Evolutionary conservation across 257 asterid genomes (phyloP).

Genomic region (Haberlea rhodopensis): DNA sequence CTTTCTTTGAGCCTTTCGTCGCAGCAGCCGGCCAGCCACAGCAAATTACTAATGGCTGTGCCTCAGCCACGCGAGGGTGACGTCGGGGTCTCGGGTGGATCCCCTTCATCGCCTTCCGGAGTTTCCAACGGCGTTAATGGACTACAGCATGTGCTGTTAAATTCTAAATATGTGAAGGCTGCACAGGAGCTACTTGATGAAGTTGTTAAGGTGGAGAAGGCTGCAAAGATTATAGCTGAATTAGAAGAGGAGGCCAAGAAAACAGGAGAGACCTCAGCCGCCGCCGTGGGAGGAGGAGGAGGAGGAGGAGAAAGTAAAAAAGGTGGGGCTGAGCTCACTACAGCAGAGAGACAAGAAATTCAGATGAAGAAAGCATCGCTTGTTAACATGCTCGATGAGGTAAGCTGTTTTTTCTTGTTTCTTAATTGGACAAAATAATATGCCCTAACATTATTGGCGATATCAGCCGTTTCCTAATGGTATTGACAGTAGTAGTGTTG

Average conservation of each 20-base stretch:
- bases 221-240: constrained; percentile 23
- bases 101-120: constrained; percentile 38
- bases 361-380: constrained; percentile 51
- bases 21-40: constrained; percentile 35
- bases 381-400: constrained; percentile 60
- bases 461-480: too few relatives aligned
- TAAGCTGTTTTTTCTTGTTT: constrained; percentile 12
- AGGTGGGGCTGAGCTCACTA: constrained; percentile 33
- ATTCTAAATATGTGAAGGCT: constrained; percentile 45
- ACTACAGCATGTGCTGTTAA: constrained; percentile 34
- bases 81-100: constrained; percentile 35
- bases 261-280: constrained; percentile 13
- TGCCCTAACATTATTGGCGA: too few relatives aligned
- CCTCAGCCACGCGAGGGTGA: constrained; percentile 24
- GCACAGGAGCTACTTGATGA: constrained; percentile 53
- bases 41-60: constrained; percentile 22
- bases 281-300: background rate
- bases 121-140: constrained; percentile 37
- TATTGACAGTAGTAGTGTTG: too few relatives aligned
- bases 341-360: constrained; percentile 51
- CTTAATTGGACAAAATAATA: too few relatives aligned
- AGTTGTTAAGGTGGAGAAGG: constrained; percentile 46
- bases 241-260: constrained; percentile 14
- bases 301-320: constrained; percentile 25
- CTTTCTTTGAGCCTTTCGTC: too few relatives aligned